Conservation (phyloP, 2,329 filamentous ascomycete species). For the Cercospora brassicicola region DNA sequence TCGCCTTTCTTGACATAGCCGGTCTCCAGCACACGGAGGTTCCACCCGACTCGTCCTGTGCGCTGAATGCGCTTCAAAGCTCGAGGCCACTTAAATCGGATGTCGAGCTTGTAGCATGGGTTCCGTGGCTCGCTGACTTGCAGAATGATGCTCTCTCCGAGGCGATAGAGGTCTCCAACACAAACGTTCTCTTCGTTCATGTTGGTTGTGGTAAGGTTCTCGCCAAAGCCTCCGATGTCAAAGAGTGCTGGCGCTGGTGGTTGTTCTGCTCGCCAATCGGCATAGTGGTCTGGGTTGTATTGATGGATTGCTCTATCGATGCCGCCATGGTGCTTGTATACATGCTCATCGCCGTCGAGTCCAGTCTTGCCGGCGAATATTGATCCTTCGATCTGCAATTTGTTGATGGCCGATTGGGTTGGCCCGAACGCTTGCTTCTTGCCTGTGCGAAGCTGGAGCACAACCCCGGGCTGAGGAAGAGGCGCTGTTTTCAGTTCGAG, state of each 20-base stretch:
- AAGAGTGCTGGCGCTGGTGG: slow-evolving; percentile 53
- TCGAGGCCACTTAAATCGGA: slow-evolving; percentile 50
- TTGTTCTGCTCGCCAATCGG: slow-evolving; percentile 53
- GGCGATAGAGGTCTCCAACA: slow-evolving; percentile 58
- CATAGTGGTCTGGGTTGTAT: slow-evolving; percentile 61
- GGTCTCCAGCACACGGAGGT: slow-evolving; percentile 18
- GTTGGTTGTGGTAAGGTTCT: slow-evolving; percentile 58
- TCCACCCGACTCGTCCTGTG: slow-evolving; percentile 22
- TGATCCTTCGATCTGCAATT: slow-evolving; percentile 44
- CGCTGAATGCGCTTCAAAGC: slow-evolving; percentile 17
- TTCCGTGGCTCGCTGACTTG: slow-evolving; percentile 62
- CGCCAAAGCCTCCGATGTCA: slow-evolving; percentile 58
- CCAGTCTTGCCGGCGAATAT: slow-evolving; percentile 51
- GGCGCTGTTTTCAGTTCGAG: too few relatives aligned
- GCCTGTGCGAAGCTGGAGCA: slow-evolving; percentile 22
- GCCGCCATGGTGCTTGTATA: slow-evolving; percentile 61
- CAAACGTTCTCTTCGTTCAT: slow-evolving; percentile 65
- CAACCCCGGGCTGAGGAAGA: slow-evolving; percentile 7
- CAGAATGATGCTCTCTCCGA: slow-evolving; percentile 52
- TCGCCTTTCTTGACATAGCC: slow-evolving; percentile 60
- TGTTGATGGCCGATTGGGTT: slow-evolving; percentile 35
- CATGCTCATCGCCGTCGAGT: slow-evolving; percentile 60
- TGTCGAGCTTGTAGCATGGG: slow-evolving; percentile 66
- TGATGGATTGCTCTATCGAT: slow-evolving; percentile 59
- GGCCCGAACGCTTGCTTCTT: slow-evolving; percentile 11